These are phyloP conservation scores for Grosmannia huntii DNA, from an alignment of 2,329 filamentous ascomycete species.

Conservation along the genomic window DNA sequence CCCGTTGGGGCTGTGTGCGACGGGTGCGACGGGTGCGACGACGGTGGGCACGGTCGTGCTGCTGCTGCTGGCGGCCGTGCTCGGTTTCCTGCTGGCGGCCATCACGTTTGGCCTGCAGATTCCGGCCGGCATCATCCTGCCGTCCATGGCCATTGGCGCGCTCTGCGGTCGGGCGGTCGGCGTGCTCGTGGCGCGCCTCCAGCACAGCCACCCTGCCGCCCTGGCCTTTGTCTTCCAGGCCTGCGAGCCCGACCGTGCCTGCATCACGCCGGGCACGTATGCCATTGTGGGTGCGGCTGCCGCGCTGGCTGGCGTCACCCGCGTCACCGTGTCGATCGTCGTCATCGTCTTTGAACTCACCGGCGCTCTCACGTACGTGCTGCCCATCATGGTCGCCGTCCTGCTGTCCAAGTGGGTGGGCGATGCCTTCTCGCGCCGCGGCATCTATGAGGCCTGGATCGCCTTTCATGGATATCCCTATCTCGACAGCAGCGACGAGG, in stretches of 20 bases:
- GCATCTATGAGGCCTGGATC: conserved; percentile 98
- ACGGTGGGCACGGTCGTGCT: conserved; percentile 73
- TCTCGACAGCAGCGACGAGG: conserved; percentile 78
- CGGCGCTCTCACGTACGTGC: conserved; percentile 85
- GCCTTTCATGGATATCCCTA: conserved; percentile 92
- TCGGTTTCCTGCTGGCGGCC: conserved; percentile 75
- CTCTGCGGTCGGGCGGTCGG: conserved; percentile 81
- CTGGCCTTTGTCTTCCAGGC: conserved; percentile 68
- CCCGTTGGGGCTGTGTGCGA: conserved; percentile 79
- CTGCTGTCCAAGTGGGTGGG: conserved; percentile 98
- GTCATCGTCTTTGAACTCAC: conserved; percentile 99
- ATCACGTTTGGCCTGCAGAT: conserved; percentile 91
- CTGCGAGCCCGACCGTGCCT: conserved; percentile 76
- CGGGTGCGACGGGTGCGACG: conserved; percentile 65
- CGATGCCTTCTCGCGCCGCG: conserved; percentile 81
- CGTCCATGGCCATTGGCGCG: conserved; percentile 91
- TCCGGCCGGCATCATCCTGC: conserved; percentile 88
- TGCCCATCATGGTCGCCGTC: conserved; percentile 97
- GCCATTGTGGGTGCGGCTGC: conserved; percentile 93
- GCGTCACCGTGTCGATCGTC: conserved; percentile 96
- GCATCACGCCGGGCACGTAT: conserved; percentile 89
- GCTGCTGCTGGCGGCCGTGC: conserved; percentile 65
- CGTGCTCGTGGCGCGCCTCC: conserved; percentile 80
- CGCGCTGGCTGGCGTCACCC: conserved; percentile 82
- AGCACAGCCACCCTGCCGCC: conserved; percentile 62